Evolutionary conservation across 495 filamentous ascomycete genomes (phyloP), one percentile per base, ranked within the genome.

Genomic region (Penicillium canariense): DNA sequence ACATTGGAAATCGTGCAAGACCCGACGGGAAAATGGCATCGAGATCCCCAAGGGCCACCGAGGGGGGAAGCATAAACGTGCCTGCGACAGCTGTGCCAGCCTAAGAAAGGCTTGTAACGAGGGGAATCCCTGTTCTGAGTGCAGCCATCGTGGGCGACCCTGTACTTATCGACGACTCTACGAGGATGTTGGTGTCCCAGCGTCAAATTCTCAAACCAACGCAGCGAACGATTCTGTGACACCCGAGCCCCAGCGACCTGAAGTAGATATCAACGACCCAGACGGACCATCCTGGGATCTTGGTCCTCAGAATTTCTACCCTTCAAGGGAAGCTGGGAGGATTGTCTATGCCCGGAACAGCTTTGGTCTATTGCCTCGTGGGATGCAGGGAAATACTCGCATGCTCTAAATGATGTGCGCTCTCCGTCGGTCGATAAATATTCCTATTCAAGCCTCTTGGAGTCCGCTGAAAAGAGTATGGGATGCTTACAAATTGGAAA

Each of bases 1-100:
- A 18, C 71, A 72, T 31, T 72, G 69, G 69, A 71, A 68, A 58
- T 64, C 69, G 27, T 71, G 68, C 61, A 60, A 61, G 42, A 30
- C 40, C 20, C 69, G 69, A 2, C 46, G 61, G 45, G 45, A 60
- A 22, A 46, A 43, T 17, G 61, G 61, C 7, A 44, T 65, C 9
- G 58, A 54, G 12, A 68, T 71, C 7, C 71, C 68, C 15, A 53
- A 67, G 17, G 56, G 60, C 22, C 56, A 58, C 20, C 56, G 55
- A 40, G 67, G 65, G 3, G 68, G 68, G 2, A 72, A 72, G 39
- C 61, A 68, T 28, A 68, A 67, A 31, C 63, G 67, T 32, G 71
- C 69, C 14, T 74, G 69, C 55, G 71, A 72, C 50, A 66, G 60
- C 28, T 74, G 69, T 50, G 71, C 68, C 12, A 63, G 43, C 32